Evolutionary conservation across 1,284 basidiomycete genomes (phyloP).

Genomic region (Malassezia vespertilionis): DNA sequence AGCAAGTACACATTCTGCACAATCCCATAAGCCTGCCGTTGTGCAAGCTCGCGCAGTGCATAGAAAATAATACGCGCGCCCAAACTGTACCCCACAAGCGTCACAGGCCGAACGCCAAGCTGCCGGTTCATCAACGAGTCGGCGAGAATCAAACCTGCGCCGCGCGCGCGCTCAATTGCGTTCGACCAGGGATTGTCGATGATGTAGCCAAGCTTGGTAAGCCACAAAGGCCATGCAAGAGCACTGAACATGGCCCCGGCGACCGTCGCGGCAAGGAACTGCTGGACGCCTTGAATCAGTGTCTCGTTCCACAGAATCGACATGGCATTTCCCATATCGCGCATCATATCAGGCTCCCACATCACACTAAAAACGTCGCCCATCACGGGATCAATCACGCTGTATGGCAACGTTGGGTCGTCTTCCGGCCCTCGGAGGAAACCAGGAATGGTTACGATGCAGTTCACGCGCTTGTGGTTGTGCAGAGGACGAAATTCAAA

Average conservation of each 20-base stretch:
- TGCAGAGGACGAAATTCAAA: constrained; percentile 46
- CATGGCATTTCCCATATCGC: constrained; percentile 46
- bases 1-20: constrained; percentile 47
- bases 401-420: constrained; percentile 42
- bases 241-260: constrained; percentile 41
- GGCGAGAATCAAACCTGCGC: constrained; percentile 44
- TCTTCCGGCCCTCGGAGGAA: constrained; percentile 43
- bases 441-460: constrained; percentile 39
- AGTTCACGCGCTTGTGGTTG: constrained; percentile 47
- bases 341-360: constrained; percentile 48
- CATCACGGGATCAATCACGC: constrained; percentile 46
- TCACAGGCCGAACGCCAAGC: constrained; percentile 45
- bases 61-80: constrained; percentile 46
- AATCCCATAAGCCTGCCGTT: constrained; percentile 41
- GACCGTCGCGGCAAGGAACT: constrained; percentile 41
- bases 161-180: constrained; percentile 37
- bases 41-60: constrained; percentile 36
- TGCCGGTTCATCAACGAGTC: constrained; percentile 38
- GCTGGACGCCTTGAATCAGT: constrained; percentile 44
- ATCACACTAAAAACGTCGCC: constrained; percentile 43
- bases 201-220: constrained; percentile 43
- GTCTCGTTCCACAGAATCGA: constrained; percentile 47
- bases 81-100: constrained; percentile 43
- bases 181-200: constrained; percentile 48
- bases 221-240: constrained; percentile 45